Base-by-base conservation (phyloP, 2,329 filamentous ascomycete species). In the Colletotrichum eleusines region DNA sequence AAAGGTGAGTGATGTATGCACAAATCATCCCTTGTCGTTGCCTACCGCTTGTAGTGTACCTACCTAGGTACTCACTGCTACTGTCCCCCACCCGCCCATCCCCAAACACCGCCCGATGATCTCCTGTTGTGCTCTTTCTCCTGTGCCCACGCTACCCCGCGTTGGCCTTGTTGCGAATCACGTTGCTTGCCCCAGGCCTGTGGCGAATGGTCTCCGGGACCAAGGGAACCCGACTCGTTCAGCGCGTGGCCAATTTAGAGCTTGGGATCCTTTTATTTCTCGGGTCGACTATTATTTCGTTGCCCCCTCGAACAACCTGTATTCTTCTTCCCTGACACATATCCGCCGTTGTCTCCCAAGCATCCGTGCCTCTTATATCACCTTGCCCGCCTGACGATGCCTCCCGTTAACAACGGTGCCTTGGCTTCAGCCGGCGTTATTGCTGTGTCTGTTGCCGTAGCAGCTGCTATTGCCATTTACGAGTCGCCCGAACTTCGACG, bases 401-500 rank as follows among this genome's bases (percentile, higher is more conserved):
- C 84, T 78, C 54, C 58, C 61, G 78, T 85, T 87, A 89, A 89
- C 81, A 85, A 87, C 74, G 80, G 85, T 74, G 82, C 84, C 53
- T 75, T 88, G 68, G 83, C 84, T 72, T 87, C 88, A 85, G 88
- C 84, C 74, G 88, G 87, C 82, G 82, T 88, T 58, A 84, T 89
- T 73, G 88, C 86, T 80, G 82, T 88, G 42, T 85, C 87, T 38
- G 83, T 89, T 69, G 87, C 86, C 66, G 84, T 89, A 69, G 87
- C 87, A 33, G 85, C 87, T 42, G 87, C 87, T 69, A 85, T 89
- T 71, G 87, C 87, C 73, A 83, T 91, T 70, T 91, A 91, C 81
- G 89, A 91, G 77, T 89, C 85, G 28, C 89, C 89, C 66, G 89
- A 91, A 79, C 79, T 91, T 35, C 87, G 88, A 72, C 87, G 88